Conservation (phyloP, 2,329 filamentous ascomycete species). For the Plenodomus tracheiphilus region DNA sequence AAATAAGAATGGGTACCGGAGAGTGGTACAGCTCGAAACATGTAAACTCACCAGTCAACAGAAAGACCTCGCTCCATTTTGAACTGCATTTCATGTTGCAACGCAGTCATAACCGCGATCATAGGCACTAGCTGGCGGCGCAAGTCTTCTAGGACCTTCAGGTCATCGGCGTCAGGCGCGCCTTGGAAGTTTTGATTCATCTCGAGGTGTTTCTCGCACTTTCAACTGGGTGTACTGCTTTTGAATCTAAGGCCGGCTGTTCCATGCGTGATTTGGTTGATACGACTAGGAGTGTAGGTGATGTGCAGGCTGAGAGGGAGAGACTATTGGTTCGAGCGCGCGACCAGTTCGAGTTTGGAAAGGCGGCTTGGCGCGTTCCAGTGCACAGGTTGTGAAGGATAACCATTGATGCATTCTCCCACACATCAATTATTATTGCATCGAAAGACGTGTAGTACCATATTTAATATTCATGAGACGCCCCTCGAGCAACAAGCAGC, state of each 20-base stretch:
- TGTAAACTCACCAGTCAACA: constrained; percentile 27
- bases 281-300: no score
- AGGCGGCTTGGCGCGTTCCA: no score
- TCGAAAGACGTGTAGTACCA: no score
- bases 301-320: no score
- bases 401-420: no score
- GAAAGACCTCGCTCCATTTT: constrained; percentile 18
- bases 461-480: no score
- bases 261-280: background rate
- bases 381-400: no score
- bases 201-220: constrained; percentile 4
- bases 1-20: background rate
- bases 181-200: constrained; percentile 34
- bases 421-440: no score
- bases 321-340: no score
- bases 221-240: background rate
- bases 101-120: constrained; percentile 26
- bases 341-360: no score
- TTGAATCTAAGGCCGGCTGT: background rate
- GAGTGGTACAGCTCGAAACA: constrained; percentile 34
- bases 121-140: constrained; percentile 30
- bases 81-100: constrained; percentile 25
- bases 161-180: constrained; percentile 26
- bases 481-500: no score
- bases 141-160: constrained; percentile 24